These are phyloP conservation scores for Arxiozyma heterogenica DNA, from an alignment of 1,139 yeast species.

Conservation along the genomic window DNA sequence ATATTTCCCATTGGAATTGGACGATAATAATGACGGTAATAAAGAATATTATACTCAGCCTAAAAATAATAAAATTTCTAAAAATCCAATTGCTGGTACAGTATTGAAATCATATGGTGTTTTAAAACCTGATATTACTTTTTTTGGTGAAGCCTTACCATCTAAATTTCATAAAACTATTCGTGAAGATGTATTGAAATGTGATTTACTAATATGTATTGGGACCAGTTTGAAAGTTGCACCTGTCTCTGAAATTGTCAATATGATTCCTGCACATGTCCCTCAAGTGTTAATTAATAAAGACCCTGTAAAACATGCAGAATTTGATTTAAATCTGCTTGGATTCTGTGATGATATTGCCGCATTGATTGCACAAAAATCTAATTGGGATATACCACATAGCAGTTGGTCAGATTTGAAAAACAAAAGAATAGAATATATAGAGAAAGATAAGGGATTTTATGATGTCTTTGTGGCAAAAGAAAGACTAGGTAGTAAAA, in stretches of 20 bases:
- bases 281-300: conserved; percentile 81
- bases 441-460: conserved; percentile 25
- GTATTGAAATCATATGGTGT: conserved; percentile 58
- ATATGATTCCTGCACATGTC: conserved; percentile 54
- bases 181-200: conserved; percentile 47
- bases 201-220: conserved; percentile 77
- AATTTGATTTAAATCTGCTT: conserved; percentile 70
- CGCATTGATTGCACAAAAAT: conserved; percentile 47
- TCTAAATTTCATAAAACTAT: conserved; percentile 57
- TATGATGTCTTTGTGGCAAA: conserved; percentile 10
- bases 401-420: conserved; percentile 31
- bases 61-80: neutral
- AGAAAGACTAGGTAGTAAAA: neutral
- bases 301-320: conserved; percentile 69
- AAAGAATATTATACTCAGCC: conserved; percentile 21
- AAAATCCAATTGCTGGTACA: conserved; percentile 4
- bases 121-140: conserved; percentile 90
- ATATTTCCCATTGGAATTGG: conserved; percentile 17
- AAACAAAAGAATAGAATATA: conserved; percentile 18
- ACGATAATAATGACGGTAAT: conserved; percentile 11
- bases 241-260: conserved; percentile 91
- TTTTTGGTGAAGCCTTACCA: conserved; percentile 86
- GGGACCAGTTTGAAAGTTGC: conserved; percentile 95
- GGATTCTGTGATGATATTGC: conserved; percentile 90
- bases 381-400: conserved; percentile 67